Percentiles rank a stretch among this genome's conserved stretches.
These are phyloP conservation scores for Wallemia ichthyophaga DNA, from an alignment of 1,284 basidiomycete genomes.

Conservation along the genomic window DNA sequence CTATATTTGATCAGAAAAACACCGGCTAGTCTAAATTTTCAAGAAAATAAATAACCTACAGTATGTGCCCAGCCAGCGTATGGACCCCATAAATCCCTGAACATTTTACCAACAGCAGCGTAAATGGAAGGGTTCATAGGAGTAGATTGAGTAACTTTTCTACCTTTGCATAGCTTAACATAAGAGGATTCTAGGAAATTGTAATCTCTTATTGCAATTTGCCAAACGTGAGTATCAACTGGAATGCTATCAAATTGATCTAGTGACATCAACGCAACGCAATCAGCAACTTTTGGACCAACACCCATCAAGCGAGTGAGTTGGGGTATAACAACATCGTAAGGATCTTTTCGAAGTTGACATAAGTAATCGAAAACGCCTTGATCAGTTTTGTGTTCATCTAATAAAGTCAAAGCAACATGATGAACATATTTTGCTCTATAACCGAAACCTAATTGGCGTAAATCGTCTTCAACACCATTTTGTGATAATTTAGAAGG, in stretches of 20 bases:
- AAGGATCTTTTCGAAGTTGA: conserved; percentile 5
- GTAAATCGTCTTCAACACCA: conserved; percentile 33
- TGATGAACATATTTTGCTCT: conserved; percentile 65
- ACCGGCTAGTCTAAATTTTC: conserved; percentile 27
- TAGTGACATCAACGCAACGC: conserved; percentile 73
- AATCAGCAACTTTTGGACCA: conserved; percentile 86
- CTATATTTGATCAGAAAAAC: conserved; percentile 12
- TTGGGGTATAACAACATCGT: conserved; percentile 21
- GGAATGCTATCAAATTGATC: conserved; percentile 76
- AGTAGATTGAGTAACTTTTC: conserved; percentile 20
- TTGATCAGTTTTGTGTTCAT: conserved; percentile 19
- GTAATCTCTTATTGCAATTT: conserved; percentile 60
- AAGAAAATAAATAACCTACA: conserved; percentile 17
- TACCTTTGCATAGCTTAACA: conserved; percentile 27
- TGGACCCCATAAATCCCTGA: conserved; percentile 14
- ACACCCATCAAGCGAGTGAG: conserved; percentile 63
- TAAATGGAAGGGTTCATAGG: conserved; percentile 8
- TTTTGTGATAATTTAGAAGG: conserved; percentile 33
- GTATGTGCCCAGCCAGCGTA: conserved; percentile 81
- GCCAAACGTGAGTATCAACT: conserved; percentile 69
- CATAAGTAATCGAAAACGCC: conserved; percentile 6
- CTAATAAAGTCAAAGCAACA: conserved; percentile 40
- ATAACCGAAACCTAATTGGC: conserved; percentile 77
- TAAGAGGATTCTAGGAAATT: conserved; percentile 22
- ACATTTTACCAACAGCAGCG: conserved; percentile 7